phyloP scores from a whole-genome alignment of 768 basidiomycete species.

The Phanerochaete carnosa region DNA sequence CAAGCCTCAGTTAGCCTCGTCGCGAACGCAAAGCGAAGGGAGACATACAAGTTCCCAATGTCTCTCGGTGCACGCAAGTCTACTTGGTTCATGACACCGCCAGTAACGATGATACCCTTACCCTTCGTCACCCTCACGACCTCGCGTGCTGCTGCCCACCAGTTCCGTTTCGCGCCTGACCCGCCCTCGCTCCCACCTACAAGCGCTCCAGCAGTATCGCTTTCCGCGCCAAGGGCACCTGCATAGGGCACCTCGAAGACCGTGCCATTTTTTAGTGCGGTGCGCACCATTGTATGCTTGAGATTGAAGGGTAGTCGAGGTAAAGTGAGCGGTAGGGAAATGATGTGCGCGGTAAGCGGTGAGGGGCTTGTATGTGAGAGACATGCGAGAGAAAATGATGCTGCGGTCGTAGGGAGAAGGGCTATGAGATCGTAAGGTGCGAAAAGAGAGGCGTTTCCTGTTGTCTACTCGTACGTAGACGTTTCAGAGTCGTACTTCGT shows the following conservation, averaged over 20 bases:
- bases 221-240: slow-evolving; percentile 66
- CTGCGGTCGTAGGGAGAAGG: slow-evolving; percentile 66
- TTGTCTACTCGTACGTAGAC: slow-evolving; percentile 46
- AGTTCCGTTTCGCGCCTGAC: slow-evolving; percentile 62
- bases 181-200: slow-evolving; percentile 53
- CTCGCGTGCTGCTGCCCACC: slow-evolving; percentile 82
- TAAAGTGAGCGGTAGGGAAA: slow-evolving; percentile 72
- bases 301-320: slow-evolving; percentile 78
- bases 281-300: slow-evolving; percentile 80
- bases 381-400: slow-evolving; percentile 76
- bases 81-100: slow-evolving; percentile 56
- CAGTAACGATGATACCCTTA: slow-evolving; percentile 68
- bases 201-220: slow-evolving; percentile 40
- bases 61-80: slow-evolving; percentile 73
- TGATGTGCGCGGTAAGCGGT: slow-evolving; percentile 74
- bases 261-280: slow-evolving; percentile 77
- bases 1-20: not conserved
- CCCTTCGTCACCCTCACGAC: slow-evolving; percentile 79
- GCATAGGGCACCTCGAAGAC: slow-evolving; percentile 82
- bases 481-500: not conserved
- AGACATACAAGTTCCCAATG: slow-evolving; percentile 68
- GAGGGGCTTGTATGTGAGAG: slow-evolving; percentile 77
- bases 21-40: not conserved
- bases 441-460: slow-evolving; percentile 60
- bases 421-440: slow-evolving; percentile 74